A percentile compares a stretch with the other conserved stretches of the same genome.
These are phyloP conservation scores for Podospora sp. DNA, from an alignment of 495 filamentous ascomycete genomes.

Conservation along the genomic window DNA sequence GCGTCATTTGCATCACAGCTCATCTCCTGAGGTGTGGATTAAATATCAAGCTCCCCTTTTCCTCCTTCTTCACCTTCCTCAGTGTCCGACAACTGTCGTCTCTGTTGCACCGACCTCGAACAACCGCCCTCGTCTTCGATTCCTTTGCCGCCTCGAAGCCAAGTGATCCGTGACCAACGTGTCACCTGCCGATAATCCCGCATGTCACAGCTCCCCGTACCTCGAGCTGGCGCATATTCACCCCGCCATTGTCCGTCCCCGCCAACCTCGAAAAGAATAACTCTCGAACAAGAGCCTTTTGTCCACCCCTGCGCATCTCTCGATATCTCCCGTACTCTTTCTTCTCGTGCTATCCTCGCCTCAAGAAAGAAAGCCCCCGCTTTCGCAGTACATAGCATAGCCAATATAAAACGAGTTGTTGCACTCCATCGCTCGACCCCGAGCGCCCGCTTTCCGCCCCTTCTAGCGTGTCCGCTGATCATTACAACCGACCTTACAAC, in stretches of 20 bases:
- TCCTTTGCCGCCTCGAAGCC: neutral
- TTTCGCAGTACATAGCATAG: constrained; percentile 55
- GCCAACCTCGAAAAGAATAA: constrained; percentile 17
- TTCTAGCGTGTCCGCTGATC: constrained; percentile 35
- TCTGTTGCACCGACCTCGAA: neutral
- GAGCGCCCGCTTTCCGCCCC: constrained; percentile 25
- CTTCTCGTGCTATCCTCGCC: constrained; percentile 4
- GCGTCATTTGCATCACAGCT: constrained; percentile 5
- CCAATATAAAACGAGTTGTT: constrained; percentile 54
- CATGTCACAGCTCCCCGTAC: neutral
- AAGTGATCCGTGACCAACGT: neutral
- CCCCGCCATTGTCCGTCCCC: constrained; percentile 10
- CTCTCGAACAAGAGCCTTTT: constrained; percentile 16
- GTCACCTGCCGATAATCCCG: constrained; percentile 20
- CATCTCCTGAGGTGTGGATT: constrained; percentile 7
- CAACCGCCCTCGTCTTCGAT: neutral
- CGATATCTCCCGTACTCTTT: constrained; percentile 16
- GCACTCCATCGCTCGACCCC: constrained; percentile 38
- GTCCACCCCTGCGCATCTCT: constrained; percentile 7
- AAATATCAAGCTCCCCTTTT: constrained; percentile 13
- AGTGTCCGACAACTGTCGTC: neutral
- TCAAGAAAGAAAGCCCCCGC: constrained; percentile 11
- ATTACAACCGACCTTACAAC: neutral
- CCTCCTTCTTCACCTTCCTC: neutral
- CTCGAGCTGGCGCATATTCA: neutral